A percentile compares a stretch with the other conserved stretches of the same genome.
phyloP scores from a whole-genome alignment of 208 protist genomes.

The Borovskyia barvae region DNA sequence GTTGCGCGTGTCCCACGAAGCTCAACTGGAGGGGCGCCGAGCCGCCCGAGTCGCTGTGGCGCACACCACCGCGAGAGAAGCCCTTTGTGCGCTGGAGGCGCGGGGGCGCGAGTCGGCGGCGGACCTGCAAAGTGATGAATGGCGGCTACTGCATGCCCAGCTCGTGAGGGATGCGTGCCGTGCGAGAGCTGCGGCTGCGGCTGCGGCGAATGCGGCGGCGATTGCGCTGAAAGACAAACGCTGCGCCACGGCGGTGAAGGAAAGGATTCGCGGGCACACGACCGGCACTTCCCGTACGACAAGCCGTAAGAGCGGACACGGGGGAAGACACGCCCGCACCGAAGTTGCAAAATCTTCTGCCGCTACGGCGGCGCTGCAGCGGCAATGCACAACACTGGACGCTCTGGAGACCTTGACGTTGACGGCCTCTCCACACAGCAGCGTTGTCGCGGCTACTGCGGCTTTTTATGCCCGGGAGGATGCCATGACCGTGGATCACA shows the following conservation, averaged over 20 bases:
- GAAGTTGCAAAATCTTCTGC: too few species aligned
- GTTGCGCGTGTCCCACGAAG: conserved; percentile 22
- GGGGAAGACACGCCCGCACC: too few species aligned
- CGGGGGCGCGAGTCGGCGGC: conserved; percentile 30
- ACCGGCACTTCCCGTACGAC: too few species aligned
- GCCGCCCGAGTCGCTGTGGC: conserved; percentile 9
- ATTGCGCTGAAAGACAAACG: not conserved
- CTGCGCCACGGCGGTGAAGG: not conserved
- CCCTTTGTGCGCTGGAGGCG: not conserved
- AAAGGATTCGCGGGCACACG: not conserved
- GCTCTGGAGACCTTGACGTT: conserved; percentile 12
- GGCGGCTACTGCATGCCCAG: conserved; percentile 19
- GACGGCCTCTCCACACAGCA: conserved; percentile 1
- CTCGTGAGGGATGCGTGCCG: conserved; percentile 18
- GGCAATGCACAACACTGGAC: conserved; percentile 11
- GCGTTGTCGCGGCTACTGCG: not conserved
- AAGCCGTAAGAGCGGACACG: too few species aligned
- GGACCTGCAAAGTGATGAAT: conserved; percentile 53
- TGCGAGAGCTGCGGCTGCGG: conserved; percentile 5
- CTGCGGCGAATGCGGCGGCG: not conserved
- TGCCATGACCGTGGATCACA: too few species aligned
- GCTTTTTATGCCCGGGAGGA: too few species aligned
- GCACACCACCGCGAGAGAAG: not conserved
- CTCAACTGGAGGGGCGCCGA: conserved; percentile 1
- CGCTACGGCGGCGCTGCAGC: too few species aligned